phyloP scores from a whole-genome alignment of 495 filamentous ascomycete genomes.

The Penicillium bialowiezense region DNA sequence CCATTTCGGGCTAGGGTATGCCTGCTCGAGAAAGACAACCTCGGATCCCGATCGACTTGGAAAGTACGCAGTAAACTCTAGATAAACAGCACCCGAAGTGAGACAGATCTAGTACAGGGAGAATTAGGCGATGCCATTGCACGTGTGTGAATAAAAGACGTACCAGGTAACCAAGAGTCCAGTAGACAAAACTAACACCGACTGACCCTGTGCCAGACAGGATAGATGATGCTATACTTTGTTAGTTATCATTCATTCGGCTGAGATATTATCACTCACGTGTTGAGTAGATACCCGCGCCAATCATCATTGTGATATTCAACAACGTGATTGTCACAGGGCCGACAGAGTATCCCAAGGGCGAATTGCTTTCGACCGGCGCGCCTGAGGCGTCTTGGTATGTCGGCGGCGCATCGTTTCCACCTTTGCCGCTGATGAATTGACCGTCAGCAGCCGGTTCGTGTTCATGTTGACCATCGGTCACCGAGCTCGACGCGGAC shows the following conservation, averaged over 20 bases:
- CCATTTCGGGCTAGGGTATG: conserved; percentile 51
- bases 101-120: conserved; percentile 46
- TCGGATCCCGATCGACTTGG: conserved; percentile 53
- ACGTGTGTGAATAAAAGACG: background rate
- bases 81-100: conserved; percentile 43
- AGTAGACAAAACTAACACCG: conserved; percentile 50
- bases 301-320: conserved; percentile 57
- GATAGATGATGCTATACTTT: conserved; percentile 41
- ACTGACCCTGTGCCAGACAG: conserved; percentile 49
- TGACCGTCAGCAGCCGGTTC: background rate
- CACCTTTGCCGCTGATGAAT: conserved; percentile 43
- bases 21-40: conserved; percentile 57
- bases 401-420: conserved; percentile 44
- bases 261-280: conserved; percentile 6
- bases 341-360: conserved; percentile 52
- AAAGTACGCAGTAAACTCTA: conserved; percentile 52
- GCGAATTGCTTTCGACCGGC: conserved; percentile 50
- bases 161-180: conserved; percentile 48
- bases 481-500: background rate
- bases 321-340: conserved; percentile 52
- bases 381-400: conserved; percentile 56
- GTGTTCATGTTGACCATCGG: background rate
- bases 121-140: background rate
- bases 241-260: background rate
- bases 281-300: conserved; percentile 55